Evolutionary conservation across 805 yeast species (phyloP), one percentile per base, ranked within the genome.

Genomic region (Kodamaea laetipori): DNA sequence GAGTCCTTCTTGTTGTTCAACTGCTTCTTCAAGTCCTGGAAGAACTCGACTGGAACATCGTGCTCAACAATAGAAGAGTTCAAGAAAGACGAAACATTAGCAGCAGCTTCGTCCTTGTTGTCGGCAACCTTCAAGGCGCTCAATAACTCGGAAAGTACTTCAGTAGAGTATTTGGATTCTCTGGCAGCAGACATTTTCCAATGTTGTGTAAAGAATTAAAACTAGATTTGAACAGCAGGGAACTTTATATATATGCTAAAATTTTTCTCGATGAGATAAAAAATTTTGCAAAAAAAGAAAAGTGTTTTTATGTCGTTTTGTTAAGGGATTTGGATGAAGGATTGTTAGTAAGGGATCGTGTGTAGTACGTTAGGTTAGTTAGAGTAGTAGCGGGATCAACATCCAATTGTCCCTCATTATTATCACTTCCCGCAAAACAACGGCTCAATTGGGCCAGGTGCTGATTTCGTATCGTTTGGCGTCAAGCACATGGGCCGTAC

Each of bases 41-140:
- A 88, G 81, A 92, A 90, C 62, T 80, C 82, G 63, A 75, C 83
- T 63, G 99, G 98, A 56, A 90, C 94, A 75, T 92, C 98, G 74
- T 94, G 98, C 78, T 94, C 99, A 69, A 92, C 90, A 74, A 90
- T 90, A 66, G 92, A 87, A 58, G 97, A 95, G 76, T 92, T 92
- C 73, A 94, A 80, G 80, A 94, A 90, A 51, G 94, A 80, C 55
- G 98, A 81, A 61, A 94, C 87, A 67, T 87, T 88, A 61, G 85
- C 69, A 64, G 97, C 94, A 67, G 95, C 90, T 66, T 80, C 82
- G 51, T 80, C 82, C 70, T 90, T 82, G 67, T 82, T 84, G 62
- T 89, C 97, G 62, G 98, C 96, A 69, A 94, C 88, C 66, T 92
- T 73, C 66, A 94, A 81, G 79, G 89, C 89, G 74, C 84, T 78